phyloP scores from a whole-genome alignment of 768 basidiomycete genomes.

The Pholiota conissans region DNA sequence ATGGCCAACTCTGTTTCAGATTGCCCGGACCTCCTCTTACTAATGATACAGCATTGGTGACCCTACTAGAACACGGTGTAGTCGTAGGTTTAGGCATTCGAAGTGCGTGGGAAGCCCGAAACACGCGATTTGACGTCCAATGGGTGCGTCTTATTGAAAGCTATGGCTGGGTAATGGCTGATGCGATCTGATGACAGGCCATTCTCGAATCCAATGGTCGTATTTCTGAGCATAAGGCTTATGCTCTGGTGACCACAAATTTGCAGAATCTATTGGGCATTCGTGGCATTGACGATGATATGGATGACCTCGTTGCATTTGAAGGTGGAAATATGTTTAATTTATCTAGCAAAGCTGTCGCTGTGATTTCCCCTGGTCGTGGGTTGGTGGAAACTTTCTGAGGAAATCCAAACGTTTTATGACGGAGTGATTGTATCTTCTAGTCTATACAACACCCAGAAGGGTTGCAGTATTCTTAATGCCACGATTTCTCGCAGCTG shows the following conservation, averaged over 20 bases:
- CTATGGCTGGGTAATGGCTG: not conserved
- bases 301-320: conserved; percentile 61
- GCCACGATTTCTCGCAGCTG: conserved; percentile 69
- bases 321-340: conserved; percentile 61
- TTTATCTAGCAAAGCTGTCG: conserved; percentile 53
- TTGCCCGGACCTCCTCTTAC: conserved; percentile 77
- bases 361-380: conserved; percentile 52
- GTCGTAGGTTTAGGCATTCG: conserved; percentile 71
- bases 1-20: conserved; percentile 29
- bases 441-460: conserved; percentile 57
- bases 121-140: conserved; percentile 73
- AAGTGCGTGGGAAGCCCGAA: conserved; percentile 73
- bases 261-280: conserved; percentile 41
- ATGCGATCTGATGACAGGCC: conserved; percentile 31
- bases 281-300: conserved; percentile 37
- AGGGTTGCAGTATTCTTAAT: conserved; percentile 66
- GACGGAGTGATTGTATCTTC: conserved; percentile 12
- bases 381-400: conserved; percentile 52
- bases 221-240: conserved; percentile 39
- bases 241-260: conserved; percentile 45
- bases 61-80: conserved; percentile 70
- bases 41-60: conserved; percentile 58
- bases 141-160: conserved; percentile 56
- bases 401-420: not conserved
- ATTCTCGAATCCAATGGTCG: conserved; percentile 47